A percentile compares a stretch with the other conserved stretches of the same genome.
Conservation (phyloP, 768 basidiomycete genomes). For the Leccinum arenicola region DNA sequence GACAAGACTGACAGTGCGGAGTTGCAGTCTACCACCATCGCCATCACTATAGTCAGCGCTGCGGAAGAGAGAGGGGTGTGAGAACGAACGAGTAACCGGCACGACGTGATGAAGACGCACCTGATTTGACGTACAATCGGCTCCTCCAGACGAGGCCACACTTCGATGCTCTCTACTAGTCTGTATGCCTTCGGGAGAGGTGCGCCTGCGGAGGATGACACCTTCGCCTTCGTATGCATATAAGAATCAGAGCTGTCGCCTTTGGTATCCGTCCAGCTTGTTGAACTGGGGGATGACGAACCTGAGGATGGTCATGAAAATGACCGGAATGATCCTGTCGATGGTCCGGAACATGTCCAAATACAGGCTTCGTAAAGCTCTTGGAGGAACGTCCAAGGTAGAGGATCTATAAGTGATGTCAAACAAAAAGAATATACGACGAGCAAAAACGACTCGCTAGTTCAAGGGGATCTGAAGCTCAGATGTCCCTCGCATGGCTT, state of each 20-base stretch:
- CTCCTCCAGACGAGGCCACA: conserved; percentile 74
- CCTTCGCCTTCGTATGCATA: conserved; percentile 84
- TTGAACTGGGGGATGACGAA: conserved; percentile 83
- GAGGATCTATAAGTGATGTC: conserved; percentile 26
- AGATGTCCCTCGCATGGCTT: conserved; percentile 89
- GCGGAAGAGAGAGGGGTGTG: neutral
- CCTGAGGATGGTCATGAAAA: conserved; percentile 70
- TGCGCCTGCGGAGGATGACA: conserved; percentile 62
- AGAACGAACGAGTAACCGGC: neutral
- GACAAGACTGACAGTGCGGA: conserved; percentile 32
- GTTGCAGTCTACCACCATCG: conserved; percentile 32
- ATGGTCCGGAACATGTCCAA: conserved; percentile 70
- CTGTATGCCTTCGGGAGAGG: conserved; percentile 32
- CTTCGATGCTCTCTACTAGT: conserved; percentile 57
- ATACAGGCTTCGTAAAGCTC: conserved; percentile 68
- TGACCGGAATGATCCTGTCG: conserved; percentile 65
- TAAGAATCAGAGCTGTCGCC: conserved; percentile 54
- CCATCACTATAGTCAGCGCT: conserved; percentile 55
- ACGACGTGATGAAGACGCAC: conserved; percentile 38
- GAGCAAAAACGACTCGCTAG: conserved; percentile 37
- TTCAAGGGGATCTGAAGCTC: conserved; percentile 76
- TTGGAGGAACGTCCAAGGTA: conserved; percentile 42
- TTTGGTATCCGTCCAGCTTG: conserved; percentile 40
- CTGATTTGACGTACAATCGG: conserved; percentile 71
- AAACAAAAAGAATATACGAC: neutral